Evolutionary conservation across 1,284 basidiomycete species (phyloP).

Genomic region (Ustilago curta): DNA sequence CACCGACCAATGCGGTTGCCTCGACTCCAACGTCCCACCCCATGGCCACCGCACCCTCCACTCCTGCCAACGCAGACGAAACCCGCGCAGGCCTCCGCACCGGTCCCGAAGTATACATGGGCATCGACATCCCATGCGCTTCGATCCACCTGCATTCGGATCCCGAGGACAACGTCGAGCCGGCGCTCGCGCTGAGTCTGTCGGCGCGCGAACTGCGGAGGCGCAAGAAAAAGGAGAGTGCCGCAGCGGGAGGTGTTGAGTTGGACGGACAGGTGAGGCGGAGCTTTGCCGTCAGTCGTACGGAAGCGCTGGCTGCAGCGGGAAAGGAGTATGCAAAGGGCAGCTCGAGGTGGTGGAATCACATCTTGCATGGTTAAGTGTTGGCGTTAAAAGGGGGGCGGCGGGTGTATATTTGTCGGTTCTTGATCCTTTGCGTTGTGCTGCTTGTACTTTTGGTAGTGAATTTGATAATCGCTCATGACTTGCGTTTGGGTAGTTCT

Average conservation of each 20-base stretch:
- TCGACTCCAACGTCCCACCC: conserved; percentile 12
- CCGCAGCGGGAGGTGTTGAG: neutral
- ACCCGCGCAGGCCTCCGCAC: conserved; percentile 29
- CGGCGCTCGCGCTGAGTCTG: conserved; percentile 13
- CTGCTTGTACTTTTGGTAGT: neutral
- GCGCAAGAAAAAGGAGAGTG: conserved; percentile 19
- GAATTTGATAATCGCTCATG: too few species aligned
- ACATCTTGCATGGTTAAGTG: conserved; percentile 19
- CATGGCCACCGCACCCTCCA: neutral
- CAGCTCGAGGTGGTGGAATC: conserved; percentile 28
- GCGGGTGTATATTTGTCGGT: neutral
- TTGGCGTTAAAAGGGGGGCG: too few species aligned
- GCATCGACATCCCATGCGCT: conserved; percentile 57
- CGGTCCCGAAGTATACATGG: conserved; percentile 51
- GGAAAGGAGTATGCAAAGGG: conserved; percentile 11
- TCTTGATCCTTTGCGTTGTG: neutral
- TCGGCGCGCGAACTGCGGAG: conserved; percentile 12
- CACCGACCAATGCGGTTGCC: neutral
- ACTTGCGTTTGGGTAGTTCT: too few species aligned
- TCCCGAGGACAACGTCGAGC: conserved; percentile 47
- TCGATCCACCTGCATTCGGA: conserved; percentile 52
- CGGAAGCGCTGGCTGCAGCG: neutral
- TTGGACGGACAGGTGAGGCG: neutral
- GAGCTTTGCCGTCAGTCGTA: neutral
- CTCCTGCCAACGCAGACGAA: neutral